Conservation (phyloP, 257 asterid species). For the Fraxinus americana region DNA sequence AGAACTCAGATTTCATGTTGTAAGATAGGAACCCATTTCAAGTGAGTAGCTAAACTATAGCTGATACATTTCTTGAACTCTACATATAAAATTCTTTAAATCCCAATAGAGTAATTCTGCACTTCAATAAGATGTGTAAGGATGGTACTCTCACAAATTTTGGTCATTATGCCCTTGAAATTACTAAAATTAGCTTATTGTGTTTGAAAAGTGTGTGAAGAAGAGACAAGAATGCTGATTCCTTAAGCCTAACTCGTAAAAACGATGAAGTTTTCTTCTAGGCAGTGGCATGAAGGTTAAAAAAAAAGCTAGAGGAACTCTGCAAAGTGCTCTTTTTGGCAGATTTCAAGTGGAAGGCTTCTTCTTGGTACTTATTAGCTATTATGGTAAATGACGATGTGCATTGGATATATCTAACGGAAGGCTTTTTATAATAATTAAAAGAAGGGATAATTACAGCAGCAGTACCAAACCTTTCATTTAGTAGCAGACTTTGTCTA, state of each 20-base stretch:
- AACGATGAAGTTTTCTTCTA: not conserved
- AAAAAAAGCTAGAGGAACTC: too few species aligned
- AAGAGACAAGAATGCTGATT: not conserved
- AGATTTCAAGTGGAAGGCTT: too few species aligned
- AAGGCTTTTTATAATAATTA: not conserved
- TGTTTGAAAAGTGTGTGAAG: not conserved
- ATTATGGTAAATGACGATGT: not conserved
- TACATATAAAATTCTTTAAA: not conserved
- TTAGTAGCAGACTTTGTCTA: too few species aligned
- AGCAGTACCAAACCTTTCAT: too few species aligned
- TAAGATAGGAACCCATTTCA: too few species aligned
- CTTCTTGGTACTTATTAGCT: too few species aligned
- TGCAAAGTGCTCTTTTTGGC: too few species aligned
- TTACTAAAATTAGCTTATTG: not conserved
- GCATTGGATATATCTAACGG: not conserved
- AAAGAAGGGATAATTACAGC: not conserved
- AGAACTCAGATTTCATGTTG: too few species aligned
- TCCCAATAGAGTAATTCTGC: not conserved
- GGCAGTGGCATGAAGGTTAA: not conserved
- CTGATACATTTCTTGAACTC: not conserved
- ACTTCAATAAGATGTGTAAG: not conserved
- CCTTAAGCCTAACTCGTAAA: not conserved
- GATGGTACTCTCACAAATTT: not conserved
- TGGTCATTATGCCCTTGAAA: not conserved
- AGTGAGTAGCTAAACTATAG: too few species aligned